phyloP scores from a whole-genome alignment of 1,139 yeast genomes.

The Zhuliangozyma blackwelliae region DNA sequence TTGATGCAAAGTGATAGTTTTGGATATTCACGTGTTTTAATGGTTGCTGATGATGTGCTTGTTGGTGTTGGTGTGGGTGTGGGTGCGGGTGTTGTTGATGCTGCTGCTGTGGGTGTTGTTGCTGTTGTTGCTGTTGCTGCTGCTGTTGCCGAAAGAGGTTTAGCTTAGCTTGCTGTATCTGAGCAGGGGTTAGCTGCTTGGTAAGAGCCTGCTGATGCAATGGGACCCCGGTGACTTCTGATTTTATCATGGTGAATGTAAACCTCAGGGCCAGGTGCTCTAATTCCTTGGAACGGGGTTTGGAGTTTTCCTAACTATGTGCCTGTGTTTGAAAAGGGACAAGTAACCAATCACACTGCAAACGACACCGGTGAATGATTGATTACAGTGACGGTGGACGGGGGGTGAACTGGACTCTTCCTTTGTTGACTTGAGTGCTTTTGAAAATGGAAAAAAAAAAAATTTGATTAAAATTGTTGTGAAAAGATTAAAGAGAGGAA shows the following conservation, averaged over 20 bases:
- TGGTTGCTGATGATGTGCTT: conserved; percentile 14
- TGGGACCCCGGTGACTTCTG: conserved; percentile 6
- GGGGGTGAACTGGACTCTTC: no score
- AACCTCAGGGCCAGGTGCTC: no score
- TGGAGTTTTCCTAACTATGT: no score
- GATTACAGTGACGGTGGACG: no score
- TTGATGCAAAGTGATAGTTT: conserved; percentile 59
- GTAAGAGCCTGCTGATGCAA: conserved; percentile 1
- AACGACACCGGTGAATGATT: no score
- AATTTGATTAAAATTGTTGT: no score
- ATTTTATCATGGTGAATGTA: conserved; percentile 7
- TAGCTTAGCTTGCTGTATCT: conserved; percentile 6
- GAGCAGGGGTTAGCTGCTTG: conserved; percentile 6
- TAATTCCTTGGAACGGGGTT: background rate
- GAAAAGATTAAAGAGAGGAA: no score
- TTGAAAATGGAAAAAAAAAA: no score
- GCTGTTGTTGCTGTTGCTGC: conserved; percentile 9
- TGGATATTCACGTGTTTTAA: conserved; percentile 27
- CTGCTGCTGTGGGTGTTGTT: conserved; percentile 4
- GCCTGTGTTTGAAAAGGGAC: no score
- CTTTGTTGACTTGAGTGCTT: no score
- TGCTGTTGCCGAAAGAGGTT: conserved; percentile 6
- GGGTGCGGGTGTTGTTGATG: conserved; percentile 7
- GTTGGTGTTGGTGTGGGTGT: conserved; percentile 8
- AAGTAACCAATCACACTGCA: no score